phyloP scores from a whole-genome alignment of 352 stramenopile species.

The Pythium dissimile region DNA sequence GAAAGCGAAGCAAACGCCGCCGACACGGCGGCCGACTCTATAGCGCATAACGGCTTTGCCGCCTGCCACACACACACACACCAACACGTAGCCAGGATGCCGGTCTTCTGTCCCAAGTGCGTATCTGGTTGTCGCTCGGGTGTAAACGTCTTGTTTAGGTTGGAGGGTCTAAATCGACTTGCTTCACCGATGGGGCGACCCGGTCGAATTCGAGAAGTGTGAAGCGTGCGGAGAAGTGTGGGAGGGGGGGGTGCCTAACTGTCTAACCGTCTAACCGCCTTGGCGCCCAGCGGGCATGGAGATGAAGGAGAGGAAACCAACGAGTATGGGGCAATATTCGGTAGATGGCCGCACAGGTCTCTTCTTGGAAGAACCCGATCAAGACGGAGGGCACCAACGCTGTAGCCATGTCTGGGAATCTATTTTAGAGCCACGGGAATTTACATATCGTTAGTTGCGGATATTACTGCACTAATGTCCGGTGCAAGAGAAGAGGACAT shows the following conservation, averaged over 20 bases:
- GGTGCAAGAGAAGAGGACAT: too few relatives aligned
- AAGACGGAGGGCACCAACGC: constrained; percentile 32
- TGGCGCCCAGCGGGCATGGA: too few relatives aligned
- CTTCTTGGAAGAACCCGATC: constrained; percentile 52
- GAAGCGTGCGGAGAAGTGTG: constrained; percentile 59
- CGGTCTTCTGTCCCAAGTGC: constrained; percentile 67
- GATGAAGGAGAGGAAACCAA: not conserved
- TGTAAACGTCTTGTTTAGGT: not conserved
- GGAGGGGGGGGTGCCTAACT: constrained; percentile 34
- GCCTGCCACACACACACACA: too few relatives aligned
- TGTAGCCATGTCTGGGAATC: too few relatives aligned
- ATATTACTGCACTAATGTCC: too few relatives aligned
- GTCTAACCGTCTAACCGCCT: not conserved
- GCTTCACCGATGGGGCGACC: constrained; percentile 52
- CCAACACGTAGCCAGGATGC: constrained; percentile 29
- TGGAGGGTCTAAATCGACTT: not conserved
- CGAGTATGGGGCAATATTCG: not conserved
- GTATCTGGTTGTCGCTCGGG: not conserved
- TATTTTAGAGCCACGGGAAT: too few relatives aligned
- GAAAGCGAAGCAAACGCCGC: too few relatives aligned
- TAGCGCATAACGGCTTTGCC: too few relatives aligned
- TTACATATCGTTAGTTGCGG: too few relatives aligned
- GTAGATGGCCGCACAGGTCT: constrained; percentile 28
- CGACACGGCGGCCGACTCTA: too few relatives aligned
- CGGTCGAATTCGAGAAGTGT: constrained; percentile 46